Base-by-base conservation (phyloP, 2,329 filamentous ascomycete species). In the Lachnellula willkommii region DNA sequence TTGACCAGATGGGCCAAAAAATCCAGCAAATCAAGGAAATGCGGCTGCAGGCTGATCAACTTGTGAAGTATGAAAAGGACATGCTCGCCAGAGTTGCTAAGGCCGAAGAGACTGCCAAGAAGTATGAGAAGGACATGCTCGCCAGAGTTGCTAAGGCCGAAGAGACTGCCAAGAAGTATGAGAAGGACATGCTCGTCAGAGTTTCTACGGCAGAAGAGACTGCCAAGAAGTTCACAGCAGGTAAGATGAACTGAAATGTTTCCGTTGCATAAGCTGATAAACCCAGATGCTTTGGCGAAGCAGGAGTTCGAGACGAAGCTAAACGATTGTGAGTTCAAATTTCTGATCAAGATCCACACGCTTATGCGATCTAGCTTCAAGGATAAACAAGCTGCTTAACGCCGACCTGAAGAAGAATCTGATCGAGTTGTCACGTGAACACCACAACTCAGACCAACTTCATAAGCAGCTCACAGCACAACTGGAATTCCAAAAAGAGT, bases 381-480 rank as follows among this genome's bases (percentile, higher is more conserved):
- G 26, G 22, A 59, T 45, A 3, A 52, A 53, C 15, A 22, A 53
- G 12, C 36, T 53, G 14, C 56, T 64, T 3, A 32, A 62, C 28
- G 28, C 28, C 3, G 56, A 60, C 20, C 48, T 66, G 17, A 39
- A 64, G 4, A 55, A 53, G 9, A 53, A 39, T 17, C 17, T 60
- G 22, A 37, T 57, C 6, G 54, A 65, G 5, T 51, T 66, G 28
- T 48, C 45, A 12, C 53, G 46, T 8, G 65, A 64, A 45, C 50
- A 54, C 7, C 40, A 56, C 3, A 51, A 50, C 3, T 55, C 49
- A 28, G 55, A 64, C 28, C 52, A 62, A 28, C 53, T 66, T 15
- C 51, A 61, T 15, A 60, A 62, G 52, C 43, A 60, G 15, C 52
- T 68, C 14, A 49, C 57, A 20, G 53, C 11, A 11, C 58, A 61